Evolutionary conservation across 805 yeast genomes (phyloP), one percentile per base, ranked within the genome.

Genomic region (Jamesozyma piceae): DNA sequence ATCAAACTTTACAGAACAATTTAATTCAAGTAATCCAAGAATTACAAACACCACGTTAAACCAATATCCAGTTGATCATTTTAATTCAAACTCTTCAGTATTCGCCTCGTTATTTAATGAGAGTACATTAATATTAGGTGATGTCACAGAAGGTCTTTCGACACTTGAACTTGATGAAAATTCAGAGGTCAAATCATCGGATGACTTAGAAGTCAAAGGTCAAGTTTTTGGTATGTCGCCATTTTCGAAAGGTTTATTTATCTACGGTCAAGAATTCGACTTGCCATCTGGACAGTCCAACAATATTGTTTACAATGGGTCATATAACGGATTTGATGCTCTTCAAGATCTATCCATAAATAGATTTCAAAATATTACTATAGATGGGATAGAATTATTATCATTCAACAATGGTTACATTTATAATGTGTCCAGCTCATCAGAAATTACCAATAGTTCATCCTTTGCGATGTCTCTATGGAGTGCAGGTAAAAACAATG

Each of bases 101-200:
- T 43, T 40, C n/a, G 48, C 63, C 3, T 37, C 50, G 2, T 43
- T 73, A 4, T 68, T 71, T 15, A 48, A 58, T 3, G 57, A 66
- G 43, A 72, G 78, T 2, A 55, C 63, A 5, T 63, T 80, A 5
- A 51, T 80, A 40, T 73, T 75, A 4, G 87, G 85, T 41, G 68
- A 68, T 17, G 41, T 50, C 0, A 54, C 60, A 34, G 68, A 72
- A 31, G 64, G 64, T 18, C 66, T 76, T 24, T 50, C 71, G 2
- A 57, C 54, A 2, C 42, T 68, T 3, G 48, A 57, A 3, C 43
- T 70, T 4, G 49, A 49, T 18, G 43, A 51, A 1, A 49, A 55
- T 33, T 47, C 55, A 6, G 46, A 49, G 6, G 41, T 56, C 4
- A n/a, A 45, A 6, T 35, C 49, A 1, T 24, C 47, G 1, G 44